A percentile compares a stretch with the other conserved stretches of the same genome.
These are phyloP conservation scores for Phytophthora europaea DNA, from an alignment of 352 stramenopile species.

Conservation along the genomic window DNA sequence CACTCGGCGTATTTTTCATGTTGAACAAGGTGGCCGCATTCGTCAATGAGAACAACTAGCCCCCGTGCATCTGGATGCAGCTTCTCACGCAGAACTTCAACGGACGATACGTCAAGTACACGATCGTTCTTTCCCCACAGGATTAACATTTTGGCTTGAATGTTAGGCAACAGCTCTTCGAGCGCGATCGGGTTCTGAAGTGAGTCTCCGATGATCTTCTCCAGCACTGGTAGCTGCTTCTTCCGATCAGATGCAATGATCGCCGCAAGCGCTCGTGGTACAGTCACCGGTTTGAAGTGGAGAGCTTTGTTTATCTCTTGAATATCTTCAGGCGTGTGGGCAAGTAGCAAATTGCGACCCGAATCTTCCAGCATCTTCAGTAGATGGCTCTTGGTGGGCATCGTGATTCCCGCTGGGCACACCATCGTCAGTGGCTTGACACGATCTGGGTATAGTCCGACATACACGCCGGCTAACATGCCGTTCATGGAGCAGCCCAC, in stretches of 20 bases:
- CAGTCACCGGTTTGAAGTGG: constrained; percentile 32
- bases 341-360: constrained; percentile 71
- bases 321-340: constrained; percentile 66
- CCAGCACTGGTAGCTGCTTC: constrained; percentile 60
- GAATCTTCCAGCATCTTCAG: constrained; percentile 66
- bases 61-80: constrained; percentile 35
- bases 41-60: constrained; percentile 53
- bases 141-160: constrained; percentile 62
- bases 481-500: constrained; percentile 81
- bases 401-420: constrained; percentile 73
- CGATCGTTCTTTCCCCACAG: constrained; percentile 81
- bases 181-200: constrained; percentile 61
- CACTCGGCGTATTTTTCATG: constrained; percentile 69
- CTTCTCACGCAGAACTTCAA: constrained; percentile 63
- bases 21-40: constrained; percentile 76
- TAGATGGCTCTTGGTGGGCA: constrained; percentile 70
- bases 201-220: constrained; percentile 69
- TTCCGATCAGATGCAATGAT: constrained; percentile 55
- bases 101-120: constrained; percentile 71
- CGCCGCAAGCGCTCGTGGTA: constrained; percentile 48
- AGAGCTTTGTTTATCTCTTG: constrained; percentile 62
- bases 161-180: constrained; percentile 65
- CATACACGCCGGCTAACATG: constrained; percentile 75
- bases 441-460: constrained; percentile 58
- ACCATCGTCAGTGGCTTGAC: constrained; percentile 75